Base-by-base conservation (phyloP, 1,139 yeast genomes). In the Blastobotrys serpentis region DNA sequence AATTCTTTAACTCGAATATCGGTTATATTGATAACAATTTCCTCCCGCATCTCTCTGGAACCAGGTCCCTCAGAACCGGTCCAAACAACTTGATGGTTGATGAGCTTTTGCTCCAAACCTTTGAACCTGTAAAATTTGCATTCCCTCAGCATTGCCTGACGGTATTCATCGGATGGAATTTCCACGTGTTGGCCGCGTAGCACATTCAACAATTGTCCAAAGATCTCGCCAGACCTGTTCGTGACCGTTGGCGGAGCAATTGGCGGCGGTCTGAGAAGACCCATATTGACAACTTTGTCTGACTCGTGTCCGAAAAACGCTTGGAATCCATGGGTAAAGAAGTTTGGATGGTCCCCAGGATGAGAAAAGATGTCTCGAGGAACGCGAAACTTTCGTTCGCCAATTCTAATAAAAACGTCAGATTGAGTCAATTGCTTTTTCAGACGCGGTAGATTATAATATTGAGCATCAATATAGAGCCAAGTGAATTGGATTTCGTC, bases 321-420 rank as follows among this genome's bases (percentile, higher is more conserved):
- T 43, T 78, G 77, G 56, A 74, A 75, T 5, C 84, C 76, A 18
- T 87, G 69, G 11, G 86, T 77, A 66, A 89, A 86, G 64, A 75
- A 87, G 65, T 89, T 89, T 4, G 94, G 95, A 43, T 68, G 63
- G 63, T 89, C 87, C 0, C 96, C 96, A 2, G 78, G 74, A 5
- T 72, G 63, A 2, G 65, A 59, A 45, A 88, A 69, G 16, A 87
- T 56, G 17, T 68, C 70, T 52, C 76, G 75, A 0, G 89, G 77
- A 1, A 89, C 70, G 53, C 76, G 77, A 64, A 87, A 84, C 17
- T 79, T 69, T 43, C 67, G 65, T 22, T 78, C 76, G 4, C 96
- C 94, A 8, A 89, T 71, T 22, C 76, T 72, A 7, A 82, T 78
- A 63, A 76, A 82, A 32, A 82, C 71, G 52, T 82, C 86, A 16